A percentile compares a stretch with the other conserved stretches of the same genome.
Evolutionary conservation across 2,329 filamentous ascomycete species (phyloP).

Genomic region (Scedosporium dehoogii): DNA sequence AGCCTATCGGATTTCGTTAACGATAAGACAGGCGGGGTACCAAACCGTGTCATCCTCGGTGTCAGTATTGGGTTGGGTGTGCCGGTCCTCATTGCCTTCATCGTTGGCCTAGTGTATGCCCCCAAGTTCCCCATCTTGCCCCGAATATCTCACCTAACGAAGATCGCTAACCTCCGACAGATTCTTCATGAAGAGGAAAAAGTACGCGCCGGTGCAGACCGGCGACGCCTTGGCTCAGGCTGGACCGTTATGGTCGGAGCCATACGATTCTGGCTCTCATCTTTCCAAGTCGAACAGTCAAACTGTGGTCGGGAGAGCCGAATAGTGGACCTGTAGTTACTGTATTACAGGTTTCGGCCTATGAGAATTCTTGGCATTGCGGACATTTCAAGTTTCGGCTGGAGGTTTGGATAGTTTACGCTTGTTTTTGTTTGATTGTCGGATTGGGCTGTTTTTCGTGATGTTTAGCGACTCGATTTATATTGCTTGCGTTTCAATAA

Average conservation of each 20-base stretch:
- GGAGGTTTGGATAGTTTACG: too few species aligned
- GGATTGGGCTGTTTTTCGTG: too few species aligned
- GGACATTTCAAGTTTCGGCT: too few species aligned
- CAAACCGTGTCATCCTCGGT: slow-evolving; percentile 37
- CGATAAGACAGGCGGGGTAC: slow-evolving; percentile 21
- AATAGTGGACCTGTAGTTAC: too few species aligned
- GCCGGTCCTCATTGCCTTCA: slow-evolving; percentile 22
- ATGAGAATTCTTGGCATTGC: too few species aligned
- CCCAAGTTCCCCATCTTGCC: not conserved
- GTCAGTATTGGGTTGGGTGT: slow-evolving; percentile 35
- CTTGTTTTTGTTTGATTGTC: too few species aligned
- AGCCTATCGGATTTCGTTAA: slow-evolving; percentile 8
- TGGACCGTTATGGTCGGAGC: not conserved
- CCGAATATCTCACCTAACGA: not conserved
- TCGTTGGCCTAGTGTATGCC: slow-evolving; percentile 19
- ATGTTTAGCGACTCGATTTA: too few species aligned
- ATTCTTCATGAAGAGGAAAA: not conserved
- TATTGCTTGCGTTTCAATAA: too few species aligned
- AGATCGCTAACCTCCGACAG: not conserved
- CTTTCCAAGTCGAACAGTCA: too few species aligned
- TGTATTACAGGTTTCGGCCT: too few species aligned
- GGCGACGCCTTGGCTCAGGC: not conserved
- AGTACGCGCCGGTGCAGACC: not conserved
- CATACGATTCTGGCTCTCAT: not conserved
- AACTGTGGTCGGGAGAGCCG: too few species aligned